Evolutionary conservation across 345 rosid genomes (phyloP).

Genomic region (Lumnitzera racemosa): DNA sequence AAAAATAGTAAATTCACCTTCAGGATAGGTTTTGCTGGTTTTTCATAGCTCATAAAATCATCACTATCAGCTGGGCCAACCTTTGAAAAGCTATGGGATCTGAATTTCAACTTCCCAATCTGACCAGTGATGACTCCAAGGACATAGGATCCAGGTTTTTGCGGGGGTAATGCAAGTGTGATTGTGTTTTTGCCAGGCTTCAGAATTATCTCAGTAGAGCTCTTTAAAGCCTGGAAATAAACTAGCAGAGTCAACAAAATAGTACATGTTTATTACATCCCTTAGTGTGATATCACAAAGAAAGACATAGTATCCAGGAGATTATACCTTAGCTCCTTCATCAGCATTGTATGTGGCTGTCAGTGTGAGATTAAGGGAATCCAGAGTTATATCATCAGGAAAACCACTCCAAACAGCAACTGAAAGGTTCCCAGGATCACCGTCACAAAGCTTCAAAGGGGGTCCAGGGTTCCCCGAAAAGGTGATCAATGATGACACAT

Average conservation of each 20-base stretch:
- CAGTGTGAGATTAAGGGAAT: slow-evolving; percentile 82
- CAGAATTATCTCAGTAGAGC: slow-evolving; percentile 60
- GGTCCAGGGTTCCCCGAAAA: slow-evolving; percentile 92
- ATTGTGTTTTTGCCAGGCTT: slow-evolving; percentile 71
- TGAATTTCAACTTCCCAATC: slow-evolving; percentile 82
- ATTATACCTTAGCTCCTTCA: slow-evolving; percentile 77
- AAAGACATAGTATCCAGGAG: slow-evolving; percentile 7
- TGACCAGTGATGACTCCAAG: slow-evolving; percentile 93
- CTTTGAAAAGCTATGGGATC: slow-evolving; percentile 95
- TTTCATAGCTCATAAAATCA: slow-evolving; percentile 96
- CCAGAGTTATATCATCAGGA: slow-evolving; percentile 93
- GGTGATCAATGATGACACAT: slow-evolving; percentile 85
- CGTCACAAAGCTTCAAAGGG: slow-evolving; percentile 84
- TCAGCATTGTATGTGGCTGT: slow-evolving; percentile 78
- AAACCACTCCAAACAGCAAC: slow-evolving; percentile 96
- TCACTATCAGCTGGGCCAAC: slow-evolving; percentile 94
- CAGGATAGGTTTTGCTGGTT: slow-evolving; percentile 83
- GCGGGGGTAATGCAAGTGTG: slow-evolving; percentile 76
- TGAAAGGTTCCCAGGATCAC: slow-evolving; percentile 84
- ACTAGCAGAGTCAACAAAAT: slow-evolving; percentile 11
- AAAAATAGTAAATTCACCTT: slow-evolving; percentile 45
- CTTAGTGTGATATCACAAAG: neutral
- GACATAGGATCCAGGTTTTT: slow-evolving; percentile 89
- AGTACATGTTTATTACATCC: neutral
- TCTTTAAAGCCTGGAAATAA: slow-evolving; percentile 67